A percentile compares a stretch with the other conserved stretches of the same genome.
phyloP scores from a whole-genome alignment of 805 yeast species.

The Yarrowia porcina region DNA sequence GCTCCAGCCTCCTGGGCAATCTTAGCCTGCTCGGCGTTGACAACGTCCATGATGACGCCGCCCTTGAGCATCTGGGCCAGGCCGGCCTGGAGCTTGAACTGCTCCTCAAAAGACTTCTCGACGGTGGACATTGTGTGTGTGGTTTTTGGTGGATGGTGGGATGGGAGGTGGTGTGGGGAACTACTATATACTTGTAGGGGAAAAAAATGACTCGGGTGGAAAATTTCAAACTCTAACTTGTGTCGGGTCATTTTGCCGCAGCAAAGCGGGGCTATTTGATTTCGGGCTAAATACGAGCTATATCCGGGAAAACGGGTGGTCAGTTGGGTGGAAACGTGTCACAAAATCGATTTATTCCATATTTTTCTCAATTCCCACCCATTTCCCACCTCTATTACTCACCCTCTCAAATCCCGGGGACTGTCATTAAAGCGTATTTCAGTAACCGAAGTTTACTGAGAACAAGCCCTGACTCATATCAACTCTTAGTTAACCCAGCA shows the following conservation, averaged over 20 bases:
- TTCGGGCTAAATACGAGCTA: neutral
- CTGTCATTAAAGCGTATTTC: constrained; percentile 16
- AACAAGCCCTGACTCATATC: constrained; percentile 17
- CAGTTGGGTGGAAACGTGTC: neutral
- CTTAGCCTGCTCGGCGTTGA: constrained; percentile 72
- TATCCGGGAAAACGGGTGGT: neutral
- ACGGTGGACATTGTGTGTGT: constrained; percentile 19
- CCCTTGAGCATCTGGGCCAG: constrained; percentile 85
- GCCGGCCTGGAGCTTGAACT: constrained; percentile 56
- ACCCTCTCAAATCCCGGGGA: neutral
- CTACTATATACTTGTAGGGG: constrained; percentile 20
- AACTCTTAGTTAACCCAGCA: neutral
- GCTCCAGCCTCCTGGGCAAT: constrained; percentile 85
- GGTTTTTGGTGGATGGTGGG: neutral
- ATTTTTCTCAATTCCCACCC: neutral
- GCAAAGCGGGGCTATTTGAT: constrained; percentile 5
- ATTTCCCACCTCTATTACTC: too few relatives aligned
- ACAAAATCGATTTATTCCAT: neutral
- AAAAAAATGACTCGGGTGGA: constrained; percentile 26
- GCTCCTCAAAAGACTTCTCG: constrained; percentile 26
- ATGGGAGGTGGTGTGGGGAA: constrained; percentile 22
- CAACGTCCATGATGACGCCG: constrained; percentile 54
- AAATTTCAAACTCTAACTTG: constrained; percentile 23
- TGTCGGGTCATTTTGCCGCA: constrained; percentile 25
- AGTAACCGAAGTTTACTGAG: constrained; percentile 5